A percentile compares a stretch with the other conserved stretches of the same genome.
Conservation (phyloP, 305 asterid species). For the Fraxinus sp. region DNA sequence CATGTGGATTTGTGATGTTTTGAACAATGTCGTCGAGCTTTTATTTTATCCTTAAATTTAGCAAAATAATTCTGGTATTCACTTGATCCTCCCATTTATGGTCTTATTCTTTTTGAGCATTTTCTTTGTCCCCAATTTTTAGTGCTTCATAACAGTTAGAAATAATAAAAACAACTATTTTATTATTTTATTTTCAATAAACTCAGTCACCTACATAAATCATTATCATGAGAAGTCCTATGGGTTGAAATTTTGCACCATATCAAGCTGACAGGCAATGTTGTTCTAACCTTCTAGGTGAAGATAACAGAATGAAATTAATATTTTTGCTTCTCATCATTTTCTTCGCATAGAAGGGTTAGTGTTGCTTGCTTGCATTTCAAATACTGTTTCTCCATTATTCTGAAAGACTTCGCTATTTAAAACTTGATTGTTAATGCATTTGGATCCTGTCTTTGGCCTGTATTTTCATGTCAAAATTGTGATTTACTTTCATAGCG, state of each 20-base stretch:
- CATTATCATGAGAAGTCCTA: not conserved
- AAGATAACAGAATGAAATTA: not conserved
- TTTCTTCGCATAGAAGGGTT: not conserved
- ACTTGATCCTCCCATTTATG: not conserved
- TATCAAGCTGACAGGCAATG: not conserved
- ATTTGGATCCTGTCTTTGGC: not conserved
- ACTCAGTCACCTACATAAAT: not conserved
- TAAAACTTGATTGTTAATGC: not conserved
- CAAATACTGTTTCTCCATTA: not conserved
- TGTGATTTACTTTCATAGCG: not conserved
- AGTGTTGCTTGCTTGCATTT: not conserved
- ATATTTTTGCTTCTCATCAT: not conserved
- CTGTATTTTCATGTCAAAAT: not conserved
- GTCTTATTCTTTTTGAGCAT: not conserved
- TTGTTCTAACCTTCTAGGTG: not conserved
- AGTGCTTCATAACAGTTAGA: not conserved
- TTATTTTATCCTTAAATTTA: not conserved
- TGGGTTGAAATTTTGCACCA: not conserved
- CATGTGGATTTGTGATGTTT: constrained; percentile 6
- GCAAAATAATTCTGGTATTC: not conserved
- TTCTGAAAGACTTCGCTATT: not conserved
- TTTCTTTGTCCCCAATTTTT: not conserved
- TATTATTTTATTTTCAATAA: not conserved
- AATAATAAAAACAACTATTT: not conserved
- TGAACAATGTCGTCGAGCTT: not conserved